Evolutionary conservation across 352 stramenopile species (phyloP).

Genomic region (Thalassiosira livingstoniorum): DNA sequence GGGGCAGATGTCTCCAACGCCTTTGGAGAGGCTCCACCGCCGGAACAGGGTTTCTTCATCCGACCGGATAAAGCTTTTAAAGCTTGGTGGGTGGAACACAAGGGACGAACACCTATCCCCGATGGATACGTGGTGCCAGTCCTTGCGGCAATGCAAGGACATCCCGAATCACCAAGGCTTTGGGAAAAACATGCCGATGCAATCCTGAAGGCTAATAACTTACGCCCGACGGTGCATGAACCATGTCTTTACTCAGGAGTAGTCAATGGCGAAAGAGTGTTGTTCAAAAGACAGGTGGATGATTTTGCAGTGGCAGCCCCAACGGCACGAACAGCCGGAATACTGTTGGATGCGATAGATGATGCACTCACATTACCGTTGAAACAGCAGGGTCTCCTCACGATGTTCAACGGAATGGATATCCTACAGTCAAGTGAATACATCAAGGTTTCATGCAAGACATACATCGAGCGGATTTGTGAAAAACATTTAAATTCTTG

Average conservation of each 20-base stretch:
- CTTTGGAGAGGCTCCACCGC: not conserved
- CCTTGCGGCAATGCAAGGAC: not conserved
- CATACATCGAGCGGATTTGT: constrained; percentile 15
- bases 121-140: not conserved
- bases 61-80: not conserved
- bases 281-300: too few relatives aligned
- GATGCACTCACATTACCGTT: too few relatives aligned
- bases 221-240: too few relatives aligned
- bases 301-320: not conserved
- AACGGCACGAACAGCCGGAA: too few relatives aligned
- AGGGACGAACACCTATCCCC: not conserved
- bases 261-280: not conserved
- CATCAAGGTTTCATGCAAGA: constrained; percentile 22
- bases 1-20: not conserved
- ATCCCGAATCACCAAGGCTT: not conserved
- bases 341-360: too few relatives aligned
- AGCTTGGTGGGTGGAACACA: not conserved
- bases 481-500: constrained; percentile 2
- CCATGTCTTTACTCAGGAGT: not conserved
- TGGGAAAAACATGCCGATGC: not conserved
- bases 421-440: too few relatives aligned
- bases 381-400: too few relatives aligned
- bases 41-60: constrained; percentile 1
- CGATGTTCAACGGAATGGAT: too few relatives aligned
- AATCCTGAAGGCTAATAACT: not conserved